Conservation (phyloP, 495 filamentous ascomycete species). For the Lasiosphaeria ovina region DNA sequence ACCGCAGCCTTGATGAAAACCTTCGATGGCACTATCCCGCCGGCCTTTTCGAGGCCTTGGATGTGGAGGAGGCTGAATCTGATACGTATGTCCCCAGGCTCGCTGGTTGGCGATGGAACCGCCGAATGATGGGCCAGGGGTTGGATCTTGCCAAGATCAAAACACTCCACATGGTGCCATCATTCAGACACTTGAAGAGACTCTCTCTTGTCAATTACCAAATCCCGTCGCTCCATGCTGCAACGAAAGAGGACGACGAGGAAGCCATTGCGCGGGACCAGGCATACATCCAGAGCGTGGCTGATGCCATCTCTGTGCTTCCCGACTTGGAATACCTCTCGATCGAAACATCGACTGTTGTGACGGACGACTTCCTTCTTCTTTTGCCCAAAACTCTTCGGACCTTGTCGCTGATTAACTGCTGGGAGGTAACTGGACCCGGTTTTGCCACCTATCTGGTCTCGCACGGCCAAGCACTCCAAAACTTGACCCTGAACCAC, state of each 20-base stretch:
- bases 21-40: constrained; percentile 65
- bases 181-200: constrained; percentile 59
- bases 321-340: constrained; percentile 60
- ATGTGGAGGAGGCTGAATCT: constrained; percentile 4
- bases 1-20: constrained; percentile 42
- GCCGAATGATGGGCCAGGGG: constrained; percentile 55
- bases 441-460: constrained; percentile 59
- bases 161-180: constrained; percentile 55
- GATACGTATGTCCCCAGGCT: constrained; percentile 35
- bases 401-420: constrained; percentile 70
- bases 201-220: constrained; percentile 66
- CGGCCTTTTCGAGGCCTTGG: constrained; percentile 56
- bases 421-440: constrained; percentile 61
- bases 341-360: constrained; percentile 65
- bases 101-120: constrained; percentile 76
- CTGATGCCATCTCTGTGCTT: constrained; percentile 56
- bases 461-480: constrained; percentile 59
- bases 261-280: constrained; percentile 32
- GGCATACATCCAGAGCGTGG: constrained; percentile 48
- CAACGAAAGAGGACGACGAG: constrained; percentile 23
- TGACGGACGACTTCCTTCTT: constrained; percentile 57
- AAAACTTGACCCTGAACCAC: constrained; percentile 66
- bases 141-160: constrained; percentile 43
- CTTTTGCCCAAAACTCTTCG: constrained; percentile 62
- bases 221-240: constrained; percentile 37